Percentiles rank a stretch among this genome's conserved stretches.
Conservation (phyloP, 2,329 filamentous ascomycete species). For the Aspergillus sp. region DNA sequence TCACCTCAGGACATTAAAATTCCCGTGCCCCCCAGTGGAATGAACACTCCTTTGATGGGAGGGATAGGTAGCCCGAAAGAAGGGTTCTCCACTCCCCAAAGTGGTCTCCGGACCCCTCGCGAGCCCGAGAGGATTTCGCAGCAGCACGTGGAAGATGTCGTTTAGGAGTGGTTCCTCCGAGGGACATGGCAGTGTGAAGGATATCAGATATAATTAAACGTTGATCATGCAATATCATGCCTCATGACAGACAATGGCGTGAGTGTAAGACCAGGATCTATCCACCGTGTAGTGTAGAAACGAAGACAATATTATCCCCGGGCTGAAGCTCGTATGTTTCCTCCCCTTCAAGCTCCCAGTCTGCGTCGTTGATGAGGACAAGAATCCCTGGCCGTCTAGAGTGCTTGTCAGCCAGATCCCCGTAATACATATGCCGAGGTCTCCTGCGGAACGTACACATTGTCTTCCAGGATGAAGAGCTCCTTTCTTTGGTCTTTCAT, state of each 20-base stretch:
- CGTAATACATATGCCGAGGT: neutral
- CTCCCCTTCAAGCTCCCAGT: conserved; percentile 97
- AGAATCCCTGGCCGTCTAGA: conserved; percentile 87
- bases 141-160: conserved; percentile 45
- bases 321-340: conserved; percentile 80
- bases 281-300: conserved; percentile 93
- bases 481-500: conserved; percentile 87
- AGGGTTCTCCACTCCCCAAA: conserved; percentile 43
- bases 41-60: conserved; percentile 43
- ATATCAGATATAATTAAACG: neutral
- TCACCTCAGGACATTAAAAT: conserved; percentile 81
- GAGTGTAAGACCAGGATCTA: conserved; percentile 38
- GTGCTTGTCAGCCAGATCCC: neutral
- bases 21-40: conserved; percentile 62
- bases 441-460: conserved; percentile 82
- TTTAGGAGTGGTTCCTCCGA: conserved; percentile 23
- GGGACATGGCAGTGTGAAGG: conserved; percentile 1
- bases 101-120: conserved; percentile 40
- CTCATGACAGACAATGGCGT: neutral
- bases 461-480: conserved; percentile 80
- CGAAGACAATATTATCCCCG: conserved; percentile 88
- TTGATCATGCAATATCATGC: neutral
- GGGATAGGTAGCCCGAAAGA: conserved; percentile 40
- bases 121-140: conserved; percentile 44
- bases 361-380: conserved; percentile 93